Conservation (phyloP, 1,284 basidiomycete genomes). For the Rhodotorula sp. region DNA sequence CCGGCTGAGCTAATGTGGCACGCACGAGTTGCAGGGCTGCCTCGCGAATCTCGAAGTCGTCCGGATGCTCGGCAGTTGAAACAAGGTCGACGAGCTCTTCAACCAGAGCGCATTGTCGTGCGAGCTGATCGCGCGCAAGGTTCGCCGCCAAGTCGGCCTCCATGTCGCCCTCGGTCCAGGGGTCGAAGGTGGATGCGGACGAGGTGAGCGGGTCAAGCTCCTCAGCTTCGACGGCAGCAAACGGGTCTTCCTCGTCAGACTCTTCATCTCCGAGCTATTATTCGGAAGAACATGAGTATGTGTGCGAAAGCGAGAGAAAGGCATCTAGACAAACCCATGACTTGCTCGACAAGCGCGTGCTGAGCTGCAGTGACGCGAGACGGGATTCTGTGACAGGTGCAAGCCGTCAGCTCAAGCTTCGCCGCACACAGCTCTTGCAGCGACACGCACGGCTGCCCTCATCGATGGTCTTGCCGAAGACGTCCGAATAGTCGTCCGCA, state of each 20-base stretch:
- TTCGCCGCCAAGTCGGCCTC: slow-evolving; percentile 81
- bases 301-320: too few relatives aligned
- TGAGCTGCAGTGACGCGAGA: slow-evolving; percentile 69
- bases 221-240: slow-evolving; percentile 58
- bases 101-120: slow-evolving; percentile 75
- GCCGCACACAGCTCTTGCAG: too few relatives aligned
- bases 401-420: too few relatives aligned
- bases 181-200: neutral
- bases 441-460: slow-evolving; percentile 69
- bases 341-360: slow-evolving; percentile 76
- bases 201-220: neutral
- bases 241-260: slow-evolving; percentile 87
- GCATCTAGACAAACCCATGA: slow-evolving; percentile 66
- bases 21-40: slow-evolving; percentile 84
- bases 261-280: slow-evolving; percentile 71
- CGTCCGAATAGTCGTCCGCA: slow-evolving; percentile 45
- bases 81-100: slow-evolving; percentile 78
- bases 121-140: slow-evolving; percentile 83
- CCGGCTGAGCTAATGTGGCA: neutral
- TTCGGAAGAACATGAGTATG: neutral
- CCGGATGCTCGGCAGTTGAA: slow-evolving; percentile 57
- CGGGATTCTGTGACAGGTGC: too few relatives aligned
- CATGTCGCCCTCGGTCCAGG: neutral
- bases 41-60: slow-evolving; percentile 74
- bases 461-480: slow-evolving; percentile 33